Evolutionary conservation across 441 rosid genomes (phyloP).

Genomic region (Aquilaria agallochum): DNA sequence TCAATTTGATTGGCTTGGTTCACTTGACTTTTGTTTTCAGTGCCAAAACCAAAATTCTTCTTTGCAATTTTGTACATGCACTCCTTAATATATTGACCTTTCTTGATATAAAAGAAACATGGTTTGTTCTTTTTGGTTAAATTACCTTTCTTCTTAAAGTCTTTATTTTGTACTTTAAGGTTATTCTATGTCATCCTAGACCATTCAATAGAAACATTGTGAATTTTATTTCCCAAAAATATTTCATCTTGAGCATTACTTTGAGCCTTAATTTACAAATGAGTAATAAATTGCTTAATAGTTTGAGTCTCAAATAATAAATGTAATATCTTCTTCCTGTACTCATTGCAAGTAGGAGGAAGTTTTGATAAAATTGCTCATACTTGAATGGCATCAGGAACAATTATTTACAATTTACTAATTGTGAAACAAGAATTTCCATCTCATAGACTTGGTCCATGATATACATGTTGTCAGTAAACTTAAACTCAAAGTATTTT

Average conservation of each 20-base stretch:
- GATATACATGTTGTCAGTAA: background rate
- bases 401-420: background rate
- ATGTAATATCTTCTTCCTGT: background rate
- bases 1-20: background rate
- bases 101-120: background rate
- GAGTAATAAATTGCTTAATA: background rate
- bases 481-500: constrained; percentile 3
- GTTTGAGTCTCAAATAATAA: background rate
- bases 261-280: background rate
- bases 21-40: background rate
- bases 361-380: background rate
- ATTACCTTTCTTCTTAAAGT: background rate
- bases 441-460: background rate
- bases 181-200: background rate
- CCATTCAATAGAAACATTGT: background rate
- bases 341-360: background rate
- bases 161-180: background rate
- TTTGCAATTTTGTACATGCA: background rate
- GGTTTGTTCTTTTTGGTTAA: too few relatives aligned
- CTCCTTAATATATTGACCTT: background rate
- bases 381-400: constrained; percentile 1
- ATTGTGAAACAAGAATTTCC: background rate
- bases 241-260: background rate
- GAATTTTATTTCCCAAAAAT: background rate
- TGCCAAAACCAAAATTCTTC: too few relatives aligned